Conservation (phyloP, 2,329 filamentous ascomycete species). For the Talaromyces albobiverticillius region DNA sequence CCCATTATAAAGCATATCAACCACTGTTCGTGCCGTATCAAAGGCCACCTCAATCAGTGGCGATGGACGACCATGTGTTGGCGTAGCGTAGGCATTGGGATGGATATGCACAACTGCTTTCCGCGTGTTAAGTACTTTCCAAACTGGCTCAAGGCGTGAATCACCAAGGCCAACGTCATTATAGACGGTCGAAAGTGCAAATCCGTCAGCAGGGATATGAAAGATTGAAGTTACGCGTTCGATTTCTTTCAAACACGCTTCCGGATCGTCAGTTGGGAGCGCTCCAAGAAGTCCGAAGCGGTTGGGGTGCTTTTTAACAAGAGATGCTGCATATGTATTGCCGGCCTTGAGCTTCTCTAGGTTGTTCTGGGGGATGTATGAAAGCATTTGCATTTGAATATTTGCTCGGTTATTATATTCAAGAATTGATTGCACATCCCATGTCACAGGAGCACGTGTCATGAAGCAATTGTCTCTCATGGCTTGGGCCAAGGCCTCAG, state of each 20-base stretch:
- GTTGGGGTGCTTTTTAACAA: neutral
- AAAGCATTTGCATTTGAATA: conserved; percentile 12
- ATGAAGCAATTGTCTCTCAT: neutral
- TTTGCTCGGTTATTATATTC: conserved; percentile 7
- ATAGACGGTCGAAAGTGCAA: neutral
- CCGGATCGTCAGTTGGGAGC: conserved; percentile 4
- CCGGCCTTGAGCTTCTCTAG: neutral
- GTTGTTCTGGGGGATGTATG: conserved; percentile 1
- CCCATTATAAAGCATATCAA: conserved; percentile 7
- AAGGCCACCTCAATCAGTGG: conserved; percentile 9
- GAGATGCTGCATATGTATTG: neutral
- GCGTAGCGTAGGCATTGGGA: neutral
- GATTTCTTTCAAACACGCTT: conserved; percentile 4
- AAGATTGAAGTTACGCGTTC: neutral
- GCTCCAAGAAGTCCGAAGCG: conserved; percentile 8
- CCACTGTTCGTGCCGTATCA: conserved; percentile 2
- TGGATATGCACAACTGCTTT: conserved; percentile 10
- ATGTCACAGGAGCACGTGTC: neutral
- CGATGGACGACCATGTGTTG: conserved; percentile 1
- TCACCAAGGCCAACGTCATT: conserved; percentile 1
- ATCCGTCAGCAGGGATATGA: conserved; percentile 1
- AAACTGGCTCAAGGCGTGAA: neutral
- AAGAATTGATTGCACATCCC: neutral
- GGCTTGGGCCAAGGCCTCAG: neutral
- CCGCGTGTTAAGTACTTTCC: conserved; percentile 2